phyloP scores from a whole-genome alignment of 441 rosid genomes.

The Lepidium campestre region DNA sequence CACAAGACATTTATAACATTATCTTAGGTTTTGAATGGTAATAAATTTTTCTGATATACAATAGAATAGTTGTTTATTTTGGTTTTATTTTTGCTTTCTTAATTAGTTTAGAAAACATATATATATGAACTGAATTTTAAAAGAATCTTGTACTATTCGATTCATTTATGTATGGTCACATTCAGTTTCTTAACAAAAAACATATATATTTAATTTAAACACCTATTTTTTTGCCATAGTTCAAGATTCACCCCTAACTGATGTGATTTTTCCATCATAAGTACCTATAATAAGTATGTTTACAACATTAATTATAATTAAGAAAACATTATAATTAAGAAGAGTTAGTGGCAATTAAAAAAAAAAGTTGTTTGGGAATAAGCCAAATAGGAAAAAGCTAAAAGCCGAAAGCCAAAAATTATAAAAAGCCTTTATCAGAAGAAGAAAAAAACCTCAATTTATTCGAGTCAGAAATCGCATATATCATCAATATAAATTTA shows the following conservation, averaged over 20 bases:
- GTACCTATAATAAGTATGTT: not conserved
- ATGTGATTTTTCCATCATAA: not conserved
- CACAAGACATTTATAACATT: not conserved
- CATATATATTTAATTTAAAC: no score
- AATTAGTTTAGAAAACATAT: not conserved
- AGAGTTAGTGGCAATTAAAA: slow-evolving; percentile 19
- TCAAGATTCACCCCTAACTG: no score
- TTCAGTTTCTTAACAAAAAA: not conserved
- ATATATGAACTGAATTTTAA: not conserved
- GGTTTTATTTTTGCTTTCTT: not conserved
- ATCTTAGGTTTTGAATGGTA: not conserved
- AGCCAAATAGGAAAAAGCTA: slow-evolving; percentile 18
- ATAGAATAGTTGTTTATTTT: not conserved
- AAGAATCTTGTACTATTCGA: not conserved
- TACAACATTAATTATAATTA: not conserved
- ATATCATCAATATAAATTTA: not conserved
- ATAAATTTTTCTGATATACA: not conserved
- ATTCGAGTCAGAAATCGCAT: slow-evolving; percentile 12
- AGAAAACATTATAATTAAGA: not conserved
- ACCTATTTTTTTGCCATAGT: no score
- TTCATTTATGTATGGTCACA: not conserved
- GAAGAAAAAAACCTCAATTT: not conserved
- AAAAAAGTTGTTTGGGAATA: not conserved
- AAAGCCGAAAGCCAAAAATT: slow-evolving; percentile 9
- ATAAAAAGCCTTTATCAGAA: not conserved